Evolutionary conservation across 345 rosid species (phyloP), one percentile per base, ranked within the genome.

Genomic region (Alliaria petiolata): DNA sequence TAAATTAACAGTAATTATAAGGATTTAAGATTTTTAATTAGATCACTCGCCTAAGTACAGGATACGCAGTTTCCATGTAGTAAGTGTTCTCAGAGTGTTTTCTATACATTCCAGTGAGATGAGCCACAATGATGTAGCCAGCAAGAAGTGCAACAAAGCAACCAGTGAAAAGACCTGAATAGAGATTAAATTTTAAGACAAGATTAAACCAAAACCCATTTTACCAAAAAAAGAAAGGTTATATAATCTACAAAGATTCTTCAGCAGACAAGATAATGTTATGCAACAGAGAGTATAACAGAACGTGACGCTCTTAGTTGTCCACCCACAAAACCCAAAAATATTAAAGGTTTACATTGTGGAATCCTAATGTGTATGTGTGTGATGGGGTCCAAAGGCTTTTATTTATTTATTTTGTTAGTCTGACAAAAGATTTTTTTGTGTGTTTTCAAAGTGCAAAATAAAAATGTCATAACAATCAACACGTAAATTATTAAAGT

Each of bases 51-150:
- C 99, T 95, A 47, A 95, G 83, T 17, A 95, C 90, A 33, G 99
- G 99, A 51, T 92, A 92, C 5, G 82, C 89, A 66, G 99, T 95
- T 80, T 95, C 99, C 99, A 92, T 89, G 76, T 95, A 95, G 71
- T 87, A 78, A 15, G 90, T 71, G 54, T 40, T 76, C 71, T 86
- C 91, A 20, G 86, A 75, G 52, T 81, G 85, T 50, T 75, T 72
- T 80, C 83, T 81, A 68, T 92, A 95, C 88, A 81, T 88, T 68
- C 99, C 98, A 9, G 90, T 85, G 49, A 92, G 68, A 72, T 83
- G 95, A 83, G 99, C 97, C 89, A 90, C 87, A 64, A 84, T 81
- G 46, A 84, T 83, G 77, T 95, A 95, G 31, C 96, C 99, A 67
- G 81, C 92, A 58, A 95, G 82, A 67, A 95, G 92, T 14, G 99